Conservation (phyloP, 2,329 filamentous ascomycete genomes). For the Lecanicillium sp. region DNA sequence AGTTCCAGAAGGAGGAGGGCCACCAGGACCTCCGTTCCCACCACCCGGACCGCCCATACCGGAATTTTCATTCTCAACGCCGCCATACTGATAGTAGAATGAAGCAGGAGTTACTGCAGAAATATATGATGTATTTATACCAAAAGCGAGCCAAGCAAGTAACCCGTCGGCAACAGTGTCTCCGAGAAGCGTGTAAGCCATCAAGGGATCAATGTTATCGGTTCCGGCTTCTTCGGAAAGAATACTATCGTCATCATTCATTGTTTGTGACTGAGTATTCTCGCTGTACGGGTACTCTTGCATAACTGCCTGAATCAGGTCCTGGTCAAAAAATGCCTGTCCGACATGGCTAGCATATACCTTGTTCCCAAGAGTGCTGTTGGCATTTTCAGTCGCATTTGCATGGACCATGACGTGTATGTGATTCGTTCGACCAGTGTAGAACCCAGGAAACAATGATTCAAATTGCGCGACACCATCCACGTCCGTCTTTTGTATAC, state of each 20-base stretch:
- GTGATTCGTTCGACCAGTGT: constrained; percentile 36
- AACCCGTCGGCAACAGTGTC: constrained; percentile 42
- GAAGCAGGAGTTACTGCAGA: constrained; percentile 20
- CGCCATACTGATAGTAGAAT: constrained; percentile 22
- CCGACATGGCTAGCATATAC: constrained; percentile 48
- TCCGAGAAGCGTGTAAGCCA: constrained; percentile 50
- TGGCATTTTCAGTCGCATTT: constrained; percentile 23
- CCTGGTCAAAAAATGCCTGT: constrained; percentile 57
- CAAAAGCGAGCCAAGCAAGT: constrained; percentile 46
- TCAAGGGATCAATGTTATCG: constrained; percentile 45
- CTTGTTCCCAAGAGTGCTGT: constrained; percentile 25
- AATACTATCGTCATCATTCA: constrained; percentile 41
- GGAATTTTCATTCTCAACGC: constrained; percentile 19
- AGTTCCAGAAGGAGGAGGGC: background rate
- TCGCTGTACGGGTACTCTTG: constrained; percentile 34
- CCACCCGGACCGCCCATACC: constrained; percentile 9
- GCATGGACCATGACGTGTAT: constrained; percentile 35
- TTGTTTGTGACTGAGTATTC: constrained; percentile 37
- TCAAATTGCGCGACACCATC: constrained; percentile 36
- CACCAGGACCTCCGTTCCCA: constrained; percentile 7
- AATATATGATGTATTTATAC: constrained; percentile 29
- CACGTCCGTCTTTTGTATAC: constrained; percentile 29
- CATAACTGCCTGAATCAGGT: constrained; percentile 44
- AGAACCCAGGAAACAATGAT: constrained; percentile 36
- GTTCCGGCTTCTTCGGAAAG: constrained; percentile 38